These are phyloP conservation scores for Centella asiatica DNA, from an alignment of 129 eudicot genomes.

Conservation along the genomic window DNA sequence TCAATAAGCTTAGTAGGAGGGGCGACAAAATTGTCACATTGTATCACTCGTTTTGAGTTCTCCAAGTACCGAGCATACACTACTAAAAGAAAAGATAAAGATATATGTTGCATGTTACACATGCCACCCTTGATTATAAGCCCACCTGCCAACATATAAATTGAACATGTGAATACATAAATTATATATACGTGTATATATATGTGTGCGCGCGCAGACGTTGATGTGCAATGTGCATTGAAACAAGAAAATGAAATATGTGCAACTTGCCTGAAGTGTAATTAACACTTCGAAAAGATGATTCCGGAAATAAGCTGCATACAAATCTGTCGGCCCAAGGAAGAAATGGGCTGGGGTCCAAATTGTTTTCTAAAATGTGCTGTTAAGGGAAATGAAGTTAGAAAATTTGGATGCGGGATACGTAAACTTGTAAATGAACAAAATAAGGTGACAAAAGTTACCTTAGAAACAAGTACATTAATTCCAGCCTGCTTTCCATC, in stretches of 20 bases:
- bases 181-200: no score
- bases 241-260: no score
- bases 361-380: constrained; percentile 2
- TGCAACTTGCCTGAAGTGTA: constrained; percentile 22
- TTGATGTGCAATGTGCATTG: no score
- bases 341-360: constrained; percentile 14
- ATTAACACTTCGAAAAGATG: background rate
- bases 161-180: no score
- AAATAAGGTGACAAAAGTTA: no score
- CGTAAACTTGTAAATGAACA: no score
- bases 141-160: constrained; percentile 40
- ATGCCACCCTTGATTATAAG: constrained; percentile 33
- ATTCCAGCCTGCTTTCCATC: constrained; percentile 55
- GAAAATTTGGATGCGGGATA: no score
- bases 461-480: constrained; percentile 43
- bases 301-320: constrained; percentile 22
- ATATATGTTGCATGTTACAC: constrained; percentile 33
- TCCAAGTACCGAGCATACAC: constrained; percentile 35
- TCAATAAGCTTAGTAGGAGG: constrained; percentile 30
- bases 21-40: constrained; percentile 30
- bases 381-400: background rate
- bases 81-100: constrained; percentile 34
- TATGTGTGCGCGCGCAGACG: no score
- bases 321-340: constrained; percentile 17
- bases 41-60: constrained; percentile 17